Conservation (phyloP, 139 green algal species). For the Chlorella ohadii region DNA sequence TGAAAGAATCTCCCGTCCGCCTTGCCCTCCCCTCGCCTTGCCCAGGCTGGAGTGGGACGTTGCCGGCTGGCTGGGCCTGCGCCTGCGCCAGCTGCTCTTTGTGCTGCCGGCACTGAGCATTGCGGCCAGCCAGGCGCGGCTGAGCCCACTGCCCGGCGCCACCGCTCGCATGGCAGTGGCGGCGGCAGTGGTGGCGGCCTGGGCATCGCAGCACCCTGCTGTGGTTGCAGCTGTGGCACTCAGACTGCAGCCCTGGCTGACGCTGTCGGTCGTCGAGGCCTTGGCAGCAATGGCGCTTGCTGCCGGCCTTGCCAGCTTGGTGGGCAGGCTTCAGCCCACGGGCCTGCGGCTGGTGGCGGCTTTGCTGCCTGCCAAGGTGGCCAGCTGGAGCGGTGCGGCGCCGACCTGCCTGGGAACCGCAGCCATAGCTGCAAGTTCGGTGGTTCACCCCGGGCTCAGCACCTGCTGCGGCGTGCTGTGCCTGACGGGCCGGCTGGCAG, state of each 20-base stretch:
- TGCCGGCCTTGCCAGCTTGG: background rate
- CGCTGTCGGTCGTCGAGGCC: background rate
- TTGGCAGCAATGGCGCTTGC: slow-evolving; percentile 7
- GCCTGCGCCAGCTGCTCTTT: slow-evolving; percentile 23
- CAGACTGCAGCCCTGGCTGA: background rate
- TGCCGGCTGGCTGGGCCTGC: slow-evolving; percentile 22
- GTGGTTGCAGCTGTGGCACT: background rate
- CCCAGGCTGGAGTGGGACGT: slow-evolving; percentile 28
- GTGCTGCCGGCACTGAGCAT: slow-evolving; percentile 8
- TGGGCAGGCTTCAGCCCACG: background rate
- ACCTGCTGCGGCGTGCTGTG: background rate
- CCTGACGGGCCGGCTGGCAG: background rate
- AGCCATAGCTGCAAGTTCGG: background rate
- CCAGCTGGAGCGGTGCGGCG: background rate
- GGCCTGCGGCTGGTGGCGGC: background rate
- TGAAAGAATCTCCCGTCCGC: no score
- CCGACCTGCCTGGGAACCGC: background rate
- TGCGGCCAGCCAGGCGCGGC: background rate
- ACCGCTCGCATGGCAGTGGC: background rate
- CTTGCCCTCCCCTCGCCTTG: background rate
- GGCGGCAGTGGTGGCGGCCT: background rate
- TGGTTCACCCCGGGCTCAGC: background rate
- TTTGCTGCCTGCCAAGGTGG: background rate
- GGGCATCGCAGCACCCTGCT: background rate
- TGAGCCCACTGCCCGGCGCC: slow-evolving; percentile 9